phyloP scores from a whole-genome alignment of 768 basidiomycete genomes.

The Saitozyma podzolica region DNA sequence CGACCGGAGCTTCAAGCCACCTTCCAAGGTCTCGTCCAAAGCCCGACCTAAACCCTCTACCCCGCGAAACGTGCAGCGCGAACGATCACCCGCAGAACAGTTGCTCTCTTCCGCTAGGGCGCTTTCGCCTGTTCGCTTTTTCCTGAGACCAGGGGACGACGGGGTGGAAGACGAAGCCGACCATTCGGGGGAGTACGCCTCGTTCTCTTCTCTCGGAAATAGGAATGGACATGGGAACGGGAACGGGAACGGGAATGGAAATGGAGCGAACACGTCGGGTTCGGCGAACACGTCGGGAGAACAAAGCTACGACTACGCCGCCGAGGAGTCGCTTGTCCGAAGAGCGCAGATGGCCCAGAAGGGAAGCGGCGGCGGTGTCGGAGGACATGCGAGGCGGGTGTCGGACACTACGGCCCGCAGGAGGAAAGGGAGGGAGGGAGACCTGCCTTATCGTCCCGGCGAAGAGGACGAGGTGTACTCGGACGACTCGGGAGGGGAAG shows the following conservation, averaged over 20 bases:
- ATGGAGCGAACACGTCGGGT: neutral
- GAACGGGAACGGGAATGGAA: neutral
- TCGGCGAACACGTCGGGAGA: slow-evolving; percentile 8
- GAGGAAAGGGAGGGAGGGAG: slow-evolving; percentile 27
- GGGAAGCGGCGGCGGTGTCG: slow-evolving; percentile 1
- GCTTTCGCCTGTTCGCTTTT: slow-evolving; percentile 43
- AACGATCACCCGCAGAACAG: slow-evolving; percentile 33
- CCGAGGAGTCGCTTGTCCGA: slow-evolving; percentile 38
- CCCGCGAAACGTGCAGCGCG: slow-evolving; percentile 18
- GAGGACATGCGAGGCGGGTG: slow-evolving; percentile 1
- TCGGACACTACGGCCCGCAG: slow-evolving; percentile 24
- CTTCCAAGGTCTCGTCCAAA: slow-evolving; percentile 13
- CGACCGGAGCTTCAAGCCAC: slow-evolving; percentile 9
- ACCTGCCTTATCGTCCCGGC: slow-evolving; percentile 45
- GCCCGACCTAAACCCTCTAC: slow-evolving; percentile 7
- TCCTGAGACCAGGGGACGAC: slow-evolving; percentile 35
- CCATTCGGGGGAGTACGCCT: slow-evolving; percentile 21
- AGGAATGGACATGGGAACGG: neutral
- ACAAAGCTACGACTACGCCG: slow-evolving; percentile 34
- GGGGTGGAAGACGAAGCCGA: slow-evolving; percentile 10
- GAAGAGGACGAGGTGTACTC: slow-evolving; percentile 31
- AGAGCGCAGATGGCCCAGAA: slow-evolving; percentile 4
- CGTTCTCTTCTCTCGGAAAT: slow-evolving; percentile 33
- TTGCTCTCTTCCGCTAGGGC: slow-evolving; percentile 35
- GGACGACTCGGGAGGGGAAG: slow-evolving; percentile 39